Base-by-base conservation (phyloP, 257 asterid genomes). In the Avicennia marina region DNA sequence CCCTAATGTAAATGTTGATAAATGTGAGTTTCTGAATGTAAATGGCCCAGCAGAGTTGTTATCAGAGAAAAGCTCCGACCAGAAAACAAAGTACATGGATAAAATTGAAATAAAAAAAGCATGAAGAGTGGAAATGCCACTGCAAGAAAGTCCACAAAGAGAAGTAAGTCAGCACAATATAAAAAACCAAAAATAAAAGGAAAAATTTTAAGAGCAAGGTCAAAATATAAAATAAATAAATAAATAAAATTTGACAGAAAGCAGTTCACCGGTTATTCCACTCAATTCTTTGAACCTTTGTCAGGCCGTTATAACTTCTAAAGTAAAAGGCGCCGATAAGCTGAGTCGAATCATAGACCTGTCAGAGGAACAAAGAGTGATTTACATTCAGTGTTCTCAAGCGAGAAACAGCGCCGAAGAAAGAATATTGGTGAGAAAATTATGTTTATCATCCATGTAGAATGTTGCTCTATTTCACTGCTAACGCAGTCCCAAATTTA, bases 211-310 rank as follows among this genome's bases (percentile, higher is more conserved):
- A 32, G 1, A 27, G 15, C 56, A 47, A 13, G 5, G 34, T 29
- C 34, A 29, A 18, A 20, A 47, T 11, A 19, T 47, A 12, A 6
- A 19, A n/a, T n/a, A n/a, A 17, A 3, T 49, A 21, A 4, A 16
- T 49, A 38, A 32, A 60, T 36, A 42, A 41, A 49, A 52, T 51
- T 29, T 24, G 49, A 42, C 24, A 29, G 60, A 19, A 25, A 51
- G 71, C 21, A 20, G 33, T 60, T 81, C 60, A 90, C 98, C 98
- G 91, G 65, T 90, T 85, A 71, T 85, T 90, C 98, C 98, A 90
- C 72, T 90, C 95, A 32, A 58, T 71, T 73, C 79, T 75, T 65
- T 90, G 94, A 70, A 85, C 72, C 75, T 90, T 90, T 25, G 95
- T 87, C 19, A 90, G 95, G 67, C 78, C 75, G 71, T 56, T 69